Evolutionary conservation across 2,329 filamentous ascomycete genomes (phyloP), one percentile per base, ranked within the genome.

Genomic region (Cyphellophora europaea): DNA sequence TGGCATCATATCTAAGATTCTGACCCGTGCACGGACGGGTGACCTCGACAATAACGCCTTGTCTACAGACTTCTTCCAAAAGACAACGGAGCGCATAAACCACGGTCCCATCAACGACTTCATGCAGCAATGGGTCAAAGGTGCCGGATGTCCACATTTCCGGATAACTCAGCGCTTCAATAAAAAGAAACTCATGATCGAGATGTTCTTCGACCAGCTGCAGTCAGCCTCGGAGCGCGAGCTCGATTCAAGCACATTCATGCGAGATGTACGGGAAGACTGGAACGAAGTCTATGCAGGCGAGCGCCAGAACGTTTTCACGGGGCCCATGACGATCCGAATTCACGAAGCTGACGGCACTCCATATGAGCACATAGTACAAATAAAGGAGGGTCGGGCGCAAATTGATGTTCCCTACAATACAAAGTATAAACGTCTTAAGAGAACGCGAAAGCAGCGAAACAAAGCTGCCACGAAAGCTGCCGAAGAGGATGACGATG

Each of bases 331-430:
- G 84, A 98, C 91, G 0, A 89, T 98, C 44, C 74, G 91, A 19
- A 95, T 98, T 43, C 91, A 98, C 61, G 91, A 98, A 63, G 91
- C 91, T 15, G 93, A 98, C 53, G 91, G 91, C 6, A 96, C 91
- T 0, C 91, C 91, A 2, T 98, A 98, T 53, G 91, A 98, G 55
- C 91, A 98, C 54, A 95, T 95, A 43, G 80, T 96, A 19, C 86
- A 95, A 51, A 93, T 98, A 54, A 87, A 87, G 41, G 87, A 95
- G 48, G 79, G 81, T 17, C 74, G 77, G 11, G 84, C 82, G 2
- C 85, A 82, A 54, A 83, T 96, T 40, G 88, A 95, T 43, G 95
- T 98, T 41, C 88, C 89, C 1, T 98, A 98, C 62, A 96, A 96
- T 51, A 98, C 91, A 0, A 98, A 98, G 56, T 98, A 98, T 64